These are phyloP conservation scores for Solanum sparsipilum DNA, from an alignment of 257 asterid genomes.

Conservation along the genomic window DNA sequence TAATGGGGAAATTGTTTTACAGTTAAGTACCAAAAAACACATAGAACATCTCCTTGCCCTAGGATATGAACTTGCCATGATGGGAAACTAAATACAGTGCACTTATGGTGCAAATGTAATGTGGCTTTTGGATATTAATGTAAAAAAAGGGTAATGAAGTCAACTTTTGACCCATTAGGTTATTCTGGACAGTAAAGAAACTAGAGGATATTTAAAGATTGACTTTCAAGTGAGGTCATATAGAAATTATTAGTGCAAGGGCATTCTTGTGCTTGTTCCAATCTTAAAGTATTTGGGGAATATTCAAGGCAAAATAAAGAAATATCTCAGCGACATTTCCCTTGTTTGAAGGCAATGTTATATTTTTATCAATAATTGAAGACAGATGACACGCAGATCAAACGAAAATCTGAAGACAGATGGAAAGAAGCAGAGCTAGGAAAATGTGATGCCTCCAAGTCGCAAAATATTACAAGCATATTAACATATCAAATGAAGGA, in stretches of 20 bases:
- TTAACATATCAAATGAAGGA: background rate
- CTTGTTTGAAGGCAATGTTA: background rate
- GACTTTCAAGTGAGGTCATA: background rate
- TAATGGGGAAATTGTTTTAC: background rate
- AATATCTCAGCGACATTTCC: background rate
- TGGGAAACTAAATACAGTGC: background rate
- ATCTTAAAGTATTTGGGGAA: background rate
- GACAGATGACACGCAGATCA: background rate
- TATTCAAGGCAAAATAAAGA: background rate
- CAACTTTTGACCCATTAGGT: background rate
- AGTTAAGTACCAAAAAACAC: background rate
- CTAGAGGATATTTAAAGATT: background rate
- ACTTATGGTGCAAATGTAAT: background rate
- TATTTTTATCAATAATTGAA: background rate
- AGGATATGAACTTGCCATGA: background rate
- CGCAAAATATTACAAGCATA: background rate
- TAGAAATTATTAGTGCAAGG: background rate
- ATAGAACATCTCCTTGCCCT: background rate
- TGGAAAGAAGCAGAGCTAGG: background rate
- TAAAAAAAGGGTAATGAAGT: background rate
- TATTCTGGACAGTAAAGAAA: background rate
- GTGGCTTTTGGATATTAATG: background rate
- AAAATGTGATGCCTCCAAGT: background rate
- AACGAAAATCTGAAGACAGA: background rate
- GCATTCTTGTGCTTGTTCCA: background rate